These are phyloP conservation scores for Eucalyptus camaldulensis DNA, from an alignment of 345 rosid genomes.

Conservation along the genomic window DNA sequence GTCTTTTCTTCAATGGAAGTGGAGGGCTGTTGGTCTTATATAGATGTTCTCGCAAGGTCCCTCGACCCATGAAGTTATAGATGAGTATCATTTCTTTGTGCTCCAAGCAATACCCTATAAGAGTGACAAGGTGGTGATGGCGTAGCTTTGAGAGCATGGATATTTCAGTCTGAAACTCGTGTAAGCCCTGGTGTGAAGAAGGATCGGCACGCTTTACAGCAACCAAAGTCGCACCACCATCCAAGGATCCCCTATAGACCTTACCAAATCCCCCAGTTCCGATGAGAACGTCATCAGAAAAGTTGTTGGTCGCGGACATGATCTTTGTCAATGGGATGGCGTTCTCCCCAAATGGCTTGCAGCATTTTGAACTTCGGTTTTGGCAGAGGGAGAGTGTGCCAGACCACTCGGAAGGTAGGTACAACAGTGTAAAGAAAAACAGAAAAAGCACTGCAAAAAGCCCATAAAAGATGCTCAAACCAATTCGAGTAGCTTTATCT, in stretches of 20 bases:
- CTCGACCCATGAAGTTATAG: conserved; percentile 16
- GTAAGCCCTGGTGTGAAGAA: conserved; percentile 17
- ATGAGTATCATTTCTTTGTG: conserved; percentile 27
- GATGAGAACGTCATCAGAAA: conserved; percentile 1
- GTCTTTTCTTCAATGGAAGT: conserved; percentile 18
- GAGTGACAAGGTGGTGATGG: conserved; percentile 19
- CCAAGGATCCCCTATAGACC: conserved; percentile 17
- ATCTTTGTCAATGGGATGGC: conserved; percentile 14
- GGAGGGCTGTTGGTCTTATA: neutral
- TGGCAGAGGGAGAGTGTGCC: neutral
- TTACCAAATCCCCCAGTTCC: conserved; percentile 27
- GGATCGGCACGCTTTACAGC: conserved; percentile 28
- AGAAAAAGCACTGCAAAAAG: neutral
- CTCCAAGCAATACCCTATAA: conserved; percentile 25
- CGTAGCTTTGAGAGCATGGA: conserved; percentile 24
- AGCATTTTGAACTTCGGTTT: neutral
- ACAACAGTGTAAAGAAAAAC: neutral
- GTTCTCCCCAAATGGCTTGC: neutral
- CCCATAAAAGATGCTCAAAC: too few species aligned
- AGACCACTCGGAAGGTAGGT: neutral
- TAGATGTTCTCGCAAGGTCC: conserved; percentile 13
- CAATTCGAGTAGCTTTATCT: too few species aligned
- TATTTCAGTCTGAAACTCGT: conserved; percentile 27
- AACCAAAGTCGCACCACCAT: neutral
- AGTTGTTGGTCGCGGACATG: conserved; percentile 2